Conservation (phyloP, 1,284 basidiomycete genomes). For the Phlebopus sp. region DNA sequence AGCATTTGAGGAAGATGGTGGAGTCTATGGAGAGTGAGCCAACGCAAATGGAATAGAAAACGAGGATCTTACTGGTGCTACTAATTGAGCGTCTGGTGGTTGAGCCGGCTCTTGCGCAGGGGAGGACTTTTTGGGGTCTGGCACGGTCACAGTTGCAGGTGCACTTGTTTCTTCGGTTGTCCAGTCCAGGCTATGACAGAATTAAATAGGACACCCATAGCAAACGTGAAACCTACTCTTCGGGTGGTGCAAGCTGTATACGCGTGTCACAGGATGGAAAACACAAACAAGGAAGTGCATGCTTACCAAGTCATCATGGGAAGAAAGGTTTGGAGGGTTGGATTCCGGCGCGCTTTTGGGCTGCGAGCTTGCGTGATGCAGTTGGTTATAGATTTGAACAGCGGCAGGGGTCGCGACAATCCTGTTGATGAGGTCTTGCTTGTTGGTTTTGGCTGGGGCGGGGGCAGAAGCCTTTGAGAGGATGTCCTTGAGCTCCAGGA, state of each 20-base stretch:
- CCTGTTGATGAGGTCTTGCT: slow-evolving; percentile 62
- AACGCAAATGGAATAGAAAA: not conserved
- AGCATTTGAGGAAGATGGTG: not conserved
- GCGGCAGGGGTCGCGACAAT: slow-evolving; percentile 54
- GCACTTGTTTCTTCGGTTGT: slow-evolving; percentile 29
- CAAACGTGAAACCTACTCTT: slow-evolving; percentile 37
- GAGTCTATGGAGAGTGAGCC: not conserved
- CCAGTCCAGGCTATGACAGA: slow-evolving; percentile 37
- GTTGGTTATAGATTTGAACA: slow-evolving; percentile 45
- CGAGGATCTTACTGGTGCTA: slow-evolving; percentile 9
- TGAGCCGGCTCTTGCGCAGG: slow-evolving; percentile 14
- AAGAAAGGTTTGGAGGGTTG: not conserved
- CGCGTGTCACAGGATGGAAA: slow-evolving; percentile 6
- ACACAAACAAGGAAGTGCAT: not conserved
- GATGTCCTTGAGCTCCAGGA: slow-evolving; percentile 65
- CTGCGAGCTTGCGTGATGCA: slow-evolving; percentile 16
- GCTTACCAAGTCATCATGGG: slow-evolving; percentile 25
- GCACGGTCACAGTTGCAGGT: slow-evolving; percentile 12
- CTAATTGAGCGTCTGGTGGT: slow-evolving; percentile 10
- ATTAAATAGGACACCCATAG: slow-evolving; percentile 1
- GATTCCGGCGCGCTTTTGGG: slow-evolving; percentile 11
- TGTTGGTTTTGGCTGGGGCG: slow-evolving; percentile 56
- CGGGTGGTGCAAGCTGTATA: slow-evolving; percentile 42
- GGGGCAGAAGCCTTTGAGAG: slow-evolving; percentile 49
- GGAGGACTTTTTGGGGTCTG: slow-evolving; percentile 8